Evolutionary conservation across 306 rosid genomes (phyloP).

Genomic region (Pterocarpus macrocarpus): DNA sequence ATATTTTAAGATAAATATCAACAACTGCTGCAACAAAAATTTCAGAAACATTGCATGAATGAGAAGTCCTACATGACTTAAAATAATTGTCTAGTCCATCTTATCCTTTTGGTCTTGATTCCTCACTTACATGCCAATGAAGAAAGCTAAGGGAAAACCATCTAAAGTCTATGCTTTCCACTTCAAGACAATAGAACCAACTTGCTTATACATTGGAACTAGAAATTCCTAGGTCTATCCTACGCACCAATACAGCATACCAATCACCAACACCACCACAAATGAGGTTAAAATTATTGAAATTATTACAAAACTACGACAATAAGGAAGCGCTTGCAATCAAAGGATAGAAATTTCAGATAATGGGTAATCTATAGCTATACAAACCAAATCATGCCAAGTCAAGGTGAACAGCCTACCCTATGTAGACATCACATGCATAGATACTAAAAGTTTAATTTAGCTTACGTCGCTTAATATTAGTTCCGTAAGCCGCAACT

Average conservation of each 20-base stretch:
- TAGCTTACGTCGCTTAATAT: slow-evolving; percentile 84
- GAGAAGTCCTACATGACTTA: slow-evolving; percentile 4
- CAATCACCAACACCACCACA: background rate
- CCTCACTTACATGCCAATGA: background rate
- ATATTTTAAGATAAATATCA: background rate
- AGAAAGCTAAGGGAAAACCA: slow-evolving; percentile 17
- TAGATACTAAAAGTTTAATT: slow-evolving; percentile 12
- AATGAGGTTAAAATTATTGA: slow-evolving; percentile 1
- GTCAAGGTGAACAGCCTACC: slow-evolving; percentile 34
- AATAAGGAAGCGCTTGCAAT: background rate
- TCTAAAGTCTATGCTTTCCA: background rate
- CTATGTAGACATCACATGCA: slow-evolving; percentile 35
- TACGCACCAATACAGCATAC: slow-evolving; percentile 18
- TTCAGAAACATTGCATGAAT: background rate
- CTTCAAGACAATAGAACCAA: slow-evolving; percentile 14
- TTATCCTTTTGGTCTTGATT: too few relatives aligned
- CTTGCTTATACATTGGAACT: background rate
- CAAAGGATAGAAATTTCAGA: slow-evolving; percentile 9
- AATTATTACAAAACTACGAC: background rate
- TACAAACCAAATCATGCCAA: slow-evolving; percentile 1
- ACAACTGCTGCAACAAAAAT: background rate
- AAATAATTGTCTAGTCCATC: background rate
- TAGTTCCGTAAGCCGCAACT: slow-evolving; percentile 84
- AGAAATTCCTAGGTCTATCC: slow-evolving; percentile 15
- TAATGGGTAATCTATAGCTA: slow-evolving; percentile 12